These are phyloP conservation scores for Daedaleopsis nitida DNA, from an alignment of 768 basidiomycete genomes.

Conservation along the genomic window DNA sequence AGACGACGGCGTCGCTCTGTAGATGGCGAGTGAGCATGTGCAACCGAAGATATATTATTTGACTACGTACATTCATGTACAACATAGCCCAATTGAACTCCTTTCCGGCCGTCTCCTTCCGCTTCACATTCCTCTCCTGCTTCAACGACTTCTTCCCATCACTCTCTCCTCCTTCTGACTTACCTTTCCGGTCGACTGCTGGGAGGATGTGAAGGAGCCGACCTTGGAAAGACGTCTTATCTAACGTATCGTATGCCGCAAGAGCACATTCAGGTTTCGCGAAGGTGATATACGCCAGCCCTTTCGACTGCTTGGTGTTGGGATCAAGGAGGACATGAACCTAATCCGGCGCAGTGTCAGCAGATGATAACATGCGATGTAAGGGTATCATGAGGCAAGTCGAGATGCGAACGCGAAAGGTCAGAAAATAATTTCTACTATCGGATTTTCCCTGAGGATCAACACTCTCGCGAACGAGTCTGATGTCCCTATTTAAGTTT, in stretches of 20 bases:
- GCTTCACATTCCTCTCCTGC: slow-evolving; percentile 56
- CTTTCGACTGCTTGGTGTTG: slow-evolving; percentile 51
- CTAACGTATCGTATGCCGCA: slow-evolving; percentile 74
- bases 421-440: slow-evolving; percentile 57
- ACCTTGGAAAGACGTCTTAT: slow-evolving; percentile 88
- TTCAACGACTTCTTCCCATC: slow-evolving; percentile 56
- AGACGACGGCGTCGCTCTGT: slow-evolving; percentile 93
- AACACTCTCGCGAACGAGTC: slow-evolving; percentile 46
- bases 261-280: slow-evolving; percentile 50
- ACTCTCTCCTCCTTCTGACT: slow-evolving; percentile 44
- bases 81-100: slow-evolving; percentile 93
- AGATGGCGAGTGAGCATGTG: slow-evolving; percentile 15
- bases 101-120: slow-evolving; percentile 68
- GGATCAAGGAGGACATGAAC: slow-evolving; percentile 59
- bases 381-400: neutral
- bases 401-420: neutral
- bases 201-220: slow-evolving; percentile 89
- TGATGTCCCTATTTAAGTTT: slow-evolving; percentile 59
- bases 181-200: slow-evolving; percentile 68
- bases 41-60: slow-evolving; percentile 26
- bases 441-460: slow-evolving; percentile 53
- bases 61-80: slow-evolving; percentile 91
- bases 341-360: slow-evolving; percentile 32
- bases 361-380: slow-evolving; percentile 6
- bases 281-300: slow-evolving; percentile 64